Conservation (phyloP, 352 stramenopile genomes). For the Globisporangium uncinulatum region DNA sequence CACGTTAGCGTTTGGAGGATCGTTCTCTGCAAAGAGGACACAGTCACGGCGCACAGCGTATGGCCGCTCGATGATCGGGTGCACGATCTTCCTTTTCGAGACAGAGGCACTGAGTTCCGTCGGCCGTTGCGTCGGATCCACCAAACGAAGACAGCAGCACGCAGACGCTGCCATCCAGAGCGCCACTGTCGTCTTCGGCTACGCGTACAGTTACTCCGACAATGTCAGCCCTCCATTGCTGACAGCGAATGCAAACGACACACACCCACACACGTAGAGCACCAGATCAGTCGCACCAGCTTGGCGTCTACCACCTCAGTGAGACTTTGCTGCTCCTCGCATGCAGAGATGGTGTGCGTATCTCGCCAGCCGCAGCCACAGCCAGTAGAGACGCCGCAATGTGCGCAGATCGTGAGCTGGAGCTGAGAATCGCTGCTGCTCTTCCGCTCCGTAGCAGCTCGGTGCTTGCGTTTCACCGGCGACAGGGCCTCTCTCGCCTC, state of each 20-base stretch:
- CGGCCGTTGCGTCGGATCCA: background rate
- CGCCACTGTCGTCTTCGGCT: slow-evolving; percentile 4
- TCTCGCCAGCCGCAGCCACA: slow-evolving; percentile 23
- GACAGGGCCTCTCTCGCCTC: background rate
- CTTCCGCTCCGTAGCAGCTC: background rate
- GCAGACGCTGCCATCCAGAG: background rate
- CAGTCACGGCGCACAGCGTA: slow-evolving; percentile 20
- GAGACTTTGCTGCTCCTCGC: slow-evolving; percentile 23
- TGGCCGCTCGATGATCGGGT: slow-evolving; percentile 33
- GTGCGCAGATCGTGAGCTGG: slow-evolving; percentile 19
- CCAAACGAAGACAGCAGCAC: slow-evolving; percentile 1
- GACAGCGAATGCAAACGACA: background rate
- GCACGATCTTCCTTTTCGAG: slow-evolving; percentile 26
- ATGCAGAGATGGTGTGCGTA: slow-evolving; percentile 14
- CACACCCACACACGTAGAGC: background rate
- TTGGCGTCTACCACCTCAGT: slow-evolving; percentile 20
- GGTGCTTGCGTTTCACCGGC: background rate
- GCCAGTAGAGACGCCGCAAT: slow-evolving; percentile 15
- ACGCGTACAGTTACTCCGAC: background rate
- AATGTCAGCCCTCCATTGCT: background rate
- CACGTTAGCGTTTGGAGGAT: too few species aligned
- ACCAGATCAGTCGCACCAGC: slow-evolving; percentile 13
- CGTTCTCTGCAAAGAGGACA: background rate
- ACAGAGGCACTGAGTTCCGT: slow-evolving; percentile 19
- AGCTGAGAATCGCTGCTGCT: slow-evolving; percentile 1